Conservation (phyloP, 805 yeast genomes). For the Barnettozyma sucrosica region DNA sequence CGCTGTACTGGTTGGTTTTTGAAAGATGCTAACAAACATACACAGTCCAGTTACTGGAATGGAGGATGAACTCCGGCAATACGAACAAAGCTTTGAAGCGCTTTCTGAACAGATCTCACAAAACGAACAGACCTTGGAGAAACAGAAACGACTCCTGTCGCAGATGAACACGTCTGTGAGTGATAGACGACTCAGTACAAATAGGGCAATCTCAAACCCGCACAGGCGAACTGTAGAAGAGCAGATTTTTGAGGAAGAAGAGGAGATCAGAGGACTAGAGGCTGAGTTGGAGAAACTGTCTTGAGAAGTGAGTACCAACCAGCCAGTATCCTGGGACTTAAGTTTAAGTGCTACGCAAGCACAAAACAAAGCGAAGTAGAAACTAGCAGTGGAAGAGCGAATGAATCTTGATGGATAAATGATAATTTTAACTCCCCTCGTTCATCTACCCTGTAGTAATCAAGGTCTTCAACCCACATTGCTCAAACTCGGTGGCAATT, state of each 20-base stretch:
- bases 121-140: slow-evolving; percentile 38
- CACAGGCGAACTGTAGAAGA: slow-evolving; percentile 29
- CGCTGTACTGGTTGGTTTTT: slow-evolving; percentile 9
- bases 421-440: too few species aligned
- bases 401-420: background rate
- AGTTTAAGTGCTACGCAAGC: background rate
- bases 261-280: slow-evolving; percentile 40
- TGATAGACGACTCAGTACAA: slow-evolving; percentile 13
- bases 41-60: slow-evolving; percentile 33
- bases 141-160: slow-evolving; percentile 37
- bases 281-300: slow-evolving; percentile 16
- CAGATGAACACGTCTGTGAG: slow-evolving; percentile 29
- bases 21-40: slow-evolving; percentile 6
- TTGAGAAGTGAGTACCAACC: background rate
- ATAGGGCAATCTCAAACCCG: slow-evolving; percentile 13
- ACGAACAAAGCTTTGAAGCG: slow-evolving; percentile 28
- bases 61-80: slow-evolving; percentile 24
- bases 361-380: background rate
- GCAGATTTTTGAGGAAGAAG: slow-evolving; percentile 39
- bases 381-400: background rate
- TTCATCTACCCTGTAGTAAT: background rate
- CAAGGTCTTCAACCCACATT: too few species aligned
- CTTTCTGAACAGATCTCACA: slow-evolving; percentile 35
- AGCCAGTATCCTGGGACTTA: too few species aligned
- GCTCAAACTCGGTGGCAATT: background rate